Evolutionary conservation across 805 yeast genomes (phyloP).

Genomic region (Priceomyces melissophilus): DNA sequence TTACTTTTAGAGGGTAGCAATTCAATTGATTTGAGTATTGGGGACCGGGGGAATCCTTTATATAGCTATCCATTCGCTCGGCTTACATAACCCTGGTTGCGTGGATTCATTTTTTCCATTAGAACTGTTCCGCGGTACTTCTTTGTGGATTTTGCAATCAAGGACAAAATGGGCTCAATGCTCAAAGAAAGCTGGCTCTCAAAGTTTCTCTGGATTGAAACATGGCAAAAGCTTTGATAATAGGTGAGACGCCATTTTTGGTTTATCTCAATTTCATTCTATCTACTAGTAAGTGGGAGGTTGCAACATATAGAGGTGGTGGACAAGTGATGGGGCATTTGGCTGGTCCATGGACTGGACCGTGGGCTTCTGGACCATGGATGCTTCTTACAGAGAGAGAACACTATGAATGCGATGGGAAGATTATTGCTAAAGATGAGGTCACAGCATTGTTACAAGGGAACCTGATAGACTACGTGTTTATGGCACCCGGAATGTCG

Average conservation of each 20-base stretch:
- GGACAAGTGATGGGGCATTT: neutral
- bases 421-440: neutral
- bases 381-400: too few relatives aligned
- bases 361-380: too few relatives aligned
- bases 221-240: slow-evolving; percentile 8
- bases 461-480: slow-evolving; percentile 7
- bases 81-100: too few relatives aligned
- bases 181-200: slow-evolving; percentile 1
- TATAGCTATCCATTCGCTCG: too few relatives aligned
- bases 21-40: too few relatives aligned
- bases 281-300: slow-evolving; percentile 9
- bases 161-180: neutral
- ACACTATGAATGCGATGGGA: too few relatives aligned
- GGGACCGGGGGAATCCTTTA: too few relatives aligned
- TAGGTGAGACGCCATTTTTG: slow-evolving; percentile 18
- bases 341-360: neutral
- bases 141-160: slow-evolving; percentile 9
- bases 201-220: too few relatives aligned
- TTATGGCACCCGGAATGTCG: slow-evolving; percentile 8
- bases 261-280: slow-evolving; percentile 12
- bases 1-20: too few relatives aligned
- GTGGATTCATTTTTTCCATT: too few relatives aligned
- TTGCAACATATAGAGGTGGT: too few relatives aligned
- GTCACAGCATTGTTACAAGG: neutral
- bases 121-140: neutral